Evolutionary conservation across 192 early-diverging fungal genomes (phyloP), one percentile per base, ranked within the genome.

Genomic region (Mortierella alpina): DNA sequence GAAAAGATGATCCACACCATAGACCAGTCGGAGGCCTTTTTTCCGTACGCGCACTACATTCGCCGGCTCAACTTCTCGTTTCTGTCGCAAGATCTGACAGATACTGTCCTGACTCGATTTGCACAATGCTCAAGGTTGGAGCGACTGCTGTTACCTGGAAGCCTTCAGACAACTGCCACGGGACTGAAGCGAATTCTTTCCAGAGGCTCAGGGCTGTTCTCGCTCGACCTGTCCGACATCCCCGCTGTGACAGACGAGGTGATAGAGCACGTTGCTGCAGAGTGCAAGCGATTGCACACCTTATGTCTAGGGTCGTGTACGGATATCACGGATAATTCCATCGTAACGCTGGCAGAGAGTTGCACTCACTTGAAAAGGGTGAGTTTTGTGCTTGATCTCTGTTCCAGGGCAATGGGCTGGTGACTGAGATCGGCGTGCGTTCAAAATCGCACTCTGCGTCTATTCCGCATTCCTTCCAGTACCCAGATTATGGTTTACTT

Each of bases 151-250:
- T 57, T 90, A 8, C 71, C 86, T 17, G 87, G 87, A 7, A 86
- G 89, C 46, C 57, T 64, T 40, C 68, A 74, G 23, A 56, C 87
- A 5, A 87, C 84, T 0, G 84, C 83, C 39, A 48, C 39, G 0
- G 87, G 84, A 1, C 45, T 90, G 10, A 50, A 75, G 55, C 63
- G 49, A 11, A 70, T 88, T 17, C 58, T 90, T 20, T 68, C 82
- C 8, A 56, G 59, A 42, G 72, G 78, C 55, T 39, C 63, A 50
- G 72, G 60, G 1, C 39, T 90, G 14, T 63, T 80, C 10, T 84
- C 87, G 3, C 70, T 90, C 20, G 89, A 90, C 59, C 66, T 90
- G 12, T 86, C 82, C 50, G 89, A 90, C 49, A 78, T 88, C 50
- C 73, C 73, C 10, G 68, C 71, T 39, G 66, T 90, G 41, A 87